A percentile compares a stretch with the other conserved stretches of the same genome.
Evolutionary conservation across 768 basidiomycete species (phyloP).

Genomic region (Heimioporus sp.): DNA sequence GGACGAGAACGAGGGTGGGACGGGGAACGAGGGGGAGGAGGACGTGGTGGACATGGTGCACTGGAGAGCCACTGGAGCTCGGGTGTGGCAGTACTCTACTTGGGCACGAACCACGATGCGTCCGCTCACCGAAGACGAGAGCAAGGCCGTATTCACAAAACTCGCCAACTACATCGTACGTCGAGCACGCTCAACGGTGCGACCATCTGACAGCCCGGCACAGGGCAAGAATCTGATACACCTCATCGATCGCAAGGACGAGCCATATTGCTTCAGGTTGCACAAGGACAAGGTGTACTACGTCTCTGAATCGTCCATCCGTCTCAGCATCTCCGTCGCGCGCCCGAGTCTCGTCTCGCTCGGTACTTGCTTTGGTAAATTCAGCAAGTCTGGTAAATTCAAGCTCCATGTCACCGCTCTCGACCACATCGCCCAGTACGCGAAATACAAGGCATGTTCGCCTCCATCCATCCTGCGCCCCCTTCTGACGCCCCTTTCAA

Average conservation of each 20-base stretch:
- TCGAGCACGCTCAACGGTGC: slow-evolving; percentile 3
- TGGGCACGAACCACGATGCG: slow-evolving; percentile 60
- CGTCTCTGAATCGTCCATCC: slow-evolving; percentile 93
- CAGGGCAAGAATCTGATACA: slow-evolving; percentile 97
- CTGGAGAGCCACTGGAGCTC: background rate
- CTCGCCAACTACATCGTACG: slow-evolving; percentile 94
- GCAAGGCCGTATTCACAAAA: slow-evolving; percentile 93
- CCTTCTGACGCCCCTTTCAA: slow-evolving; percentile 28
- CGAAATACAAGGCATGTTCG: slow-evolving; percentile 93
- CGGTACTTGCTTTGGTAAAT: slow-evolving; percentile 97
- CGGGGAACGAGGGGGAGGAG: slow-evolving; percentile 50
- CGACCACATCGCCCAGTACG: slow-evolving; percentile 92
- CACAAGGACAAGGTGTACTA: slow-evolving; percentile 96
- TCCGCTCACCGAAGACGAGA: slow-evolving; percentile 95
- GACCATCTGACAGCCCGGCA: background rate
- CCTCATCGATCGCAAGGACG: slow-evolving; percentile 91
- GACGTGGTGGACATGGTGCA: slow-evolving; percentile 37
- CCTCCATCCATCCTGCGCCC: background rate
- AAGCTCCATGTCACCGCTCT: slow-evolving; percentile 93
- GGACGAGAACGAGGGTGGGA: slow-evolving; percentile 65
- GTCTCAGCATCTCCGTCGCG: slow-evolving; percentile 87
- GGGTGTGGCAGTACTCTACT: slow-evolving; percentile 1
- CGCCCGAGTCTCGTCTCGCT: slow-evolving; percentile 89
- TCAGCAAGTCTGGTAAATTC: slow-evolving; percentile 96
- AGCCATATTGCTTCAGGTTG: slow-evolving; percentile 92